Evolutionary conservation across 2,329 filamentous ascomycete species (phyloP), one percentile per base, ranked within the genome.

Genomic region (Lizonia empirigonia): DNA sequence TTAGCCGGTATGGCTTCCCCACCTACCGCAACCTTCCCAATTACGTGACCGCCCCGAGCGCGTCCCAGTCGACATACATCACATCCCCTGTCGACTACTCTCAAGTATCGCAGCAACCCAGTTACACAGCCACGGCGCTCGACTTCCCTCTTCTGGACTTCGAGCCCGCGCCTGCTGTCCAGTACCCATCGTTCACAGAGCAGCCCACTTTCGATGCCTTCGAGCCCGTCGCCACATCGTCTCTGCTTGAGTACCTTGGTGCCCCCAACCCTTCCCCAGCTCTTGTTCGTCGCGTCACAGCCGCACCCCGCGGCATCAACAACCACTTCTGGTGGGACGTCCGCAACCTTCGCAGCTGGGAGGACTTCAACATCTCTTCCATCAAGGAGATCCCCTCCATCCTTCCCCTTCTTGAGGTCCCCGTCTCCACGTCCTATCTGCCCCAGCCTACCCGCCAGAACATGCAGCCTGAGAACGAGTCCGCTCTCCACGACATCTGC

Each of bases 311-410:
- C 71, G 86, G 81, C 66, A 83, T 81, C 74, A 87, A 82, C 64
- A 90, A 87, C 72, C 86, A 96, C 77, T 96, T 93, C 74, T 97
- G 93, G 93, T 97, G 91, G 89, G 93, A 97, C 67, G 83, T 96
- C 51, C 89, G 93, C 62, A 93, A 95, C 70, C 80, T 97, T 60
- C 85, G 90, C 56, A 82, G 85, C 55, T 97, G 93, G 93, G 83
- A 82, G 42, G 82, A 85, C 62, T 97, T 97, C 82, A 90, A 84
- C 59, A 78, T 89, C 9, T 73, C 80, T 45, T 85, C 86, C 50
- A 86, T 97, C 69, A 81, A 87, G 60, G 79, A 84, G 5, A 85
- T 96, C 36, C 88, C 88, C 1, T 86, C 85, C 24, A 86, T 94
- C 19, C 81, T 86, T 6, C 80, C 83, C 18, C 83, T 96, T 18